Evolutionary conservation across 208 protist species (phyloP).

Genomic region (Leishmania major): DNA sequence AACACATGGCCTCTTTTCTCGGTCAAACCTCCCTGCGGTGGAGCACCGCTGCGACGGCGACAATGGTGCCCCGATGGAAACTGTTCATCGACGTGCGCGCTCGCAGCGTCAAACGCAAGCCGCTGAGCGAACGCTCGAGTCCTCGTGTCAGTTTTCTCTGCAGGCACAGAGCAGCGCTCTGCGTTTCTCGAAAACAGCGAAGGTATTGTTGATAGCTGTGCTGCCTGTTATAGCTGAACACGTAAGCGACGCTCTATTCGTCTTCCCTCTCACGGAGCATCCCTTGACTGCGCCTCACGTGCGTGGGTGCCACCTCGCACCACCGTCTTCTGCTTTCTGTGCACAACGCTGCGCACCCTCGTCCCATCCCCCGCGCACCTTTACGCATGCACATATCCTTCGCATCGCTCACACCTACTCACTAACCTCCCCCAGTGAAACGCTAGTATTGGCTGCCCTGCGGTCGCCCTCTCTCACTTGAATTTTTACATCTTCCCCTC

Average conservation of each 20-base stretch:
- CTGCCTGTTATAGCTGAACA: background rate
- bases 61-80: background rate
- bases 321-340: background rate
- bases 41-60: background rate
- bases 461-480: background rate
- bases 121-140: background rate
- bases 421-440: too few species aligned
- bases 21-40: background rate
- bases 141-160: background rate
- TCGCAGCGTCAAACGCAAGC: background rate
- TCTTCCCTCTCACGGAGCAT: background rate
- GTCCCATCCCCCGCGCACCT: background rate
- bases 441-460: background rate
- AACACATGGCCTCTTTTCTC: background rate
- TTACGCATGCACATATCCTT: background rate
- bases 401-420: too few species aligned
- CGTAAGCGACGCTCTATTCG: background rate
- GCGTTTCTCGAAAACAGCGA: background rate
- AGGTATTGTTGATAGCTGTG: background rate
- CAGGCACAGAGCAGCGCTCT: background rate
- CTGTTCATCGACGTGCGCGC: too few species aligned
- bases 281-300: background rate
- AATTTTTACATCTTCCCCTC: background rate
- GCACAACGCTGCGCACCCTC: background rate
- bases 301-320: background rate